Evolutionary conservation across 2,329 filamentous ascomycete genomes (phyloP), one percentile per base, ranked within the genome.

Genomic region (Plenodomus biglobosus): DNA sequence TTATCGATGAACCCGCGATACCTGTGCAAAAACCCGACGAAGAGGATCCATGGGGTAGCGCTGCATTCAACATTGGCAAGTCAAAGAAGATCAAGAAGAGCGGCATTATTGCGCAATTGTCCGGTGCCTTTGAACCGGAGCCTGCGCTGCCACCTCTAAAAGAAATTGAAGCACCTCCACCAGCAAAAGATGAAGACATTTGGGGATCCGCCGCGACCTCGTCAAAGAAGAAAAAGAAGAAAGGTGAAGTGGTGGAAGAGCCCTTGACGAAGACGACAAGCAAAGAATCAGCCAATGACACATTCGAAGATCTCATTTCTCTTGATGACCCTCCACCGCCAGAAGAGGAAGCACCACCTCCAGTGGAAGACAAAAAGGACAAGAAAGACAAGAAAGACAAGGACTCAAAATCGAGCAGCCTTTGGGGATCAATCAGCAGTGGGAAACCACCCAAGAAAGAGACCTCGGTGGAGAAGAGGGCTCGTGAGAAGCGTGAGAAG

Each of bases 21-120:
- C 69, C 73, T n/a, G 63, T 76, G 19, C 68, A 77, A 40, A 69
- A 75, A 44, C 75, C 76, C 17, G 75, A 77, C 39, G 68, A 70
- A n/a, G 69, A 72, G 7, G 67, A 71, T 46, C 69, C 68, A 7
- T 72, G 64, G 64, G 68, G 66, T 16, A 71, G 69, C 40, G 65
- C 64, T 37, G 55, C 58, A 10, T 71, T 73, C 50, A 71, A 69
- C 41, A 70, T 73, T 19, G 73, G 75, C 10, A 82, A 82, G 52
- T 64, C 73, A 39, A 82, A 82, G 70, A 83, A 83, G 65, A 70
- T 72, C 37, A 80, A 77, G 61, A 82, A 81, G 59, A 70, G 74
- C 13, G 77, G 81, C 48, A 70, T 80, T 38, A 73, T 73, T 49
- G 73, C 76, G 30, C 70, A 78, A 55, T 74, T 80, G 52, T 75